Conservation (phyloP, 2,329 filamentous ascomycete species). For the Zalaria sp. region DNA sequence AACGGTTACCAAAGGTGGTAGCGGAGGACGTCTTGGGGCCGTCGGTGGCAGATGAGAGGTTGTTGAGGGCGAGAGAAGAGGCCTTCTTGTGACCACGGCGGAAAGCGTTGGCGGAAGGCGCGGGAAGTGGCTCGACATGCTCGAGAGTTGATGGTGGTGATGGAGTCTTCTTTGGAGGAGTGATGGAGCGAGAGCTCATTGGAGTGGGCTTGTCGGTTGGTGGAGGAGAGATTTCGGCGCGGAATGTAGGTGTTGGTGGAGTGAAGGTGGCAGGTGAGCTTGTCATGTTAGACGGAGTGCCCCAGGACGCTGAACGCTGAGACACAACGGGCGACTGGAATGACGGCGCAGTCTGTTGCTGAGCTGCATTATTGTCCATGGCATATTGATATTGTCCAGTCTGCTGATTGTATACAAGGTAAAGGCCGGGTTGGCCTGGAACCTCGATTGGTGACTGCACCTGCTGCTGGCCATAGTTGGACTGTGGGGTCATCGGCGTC, state of each 20-base stretch:
- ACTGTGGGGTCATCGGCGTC: constrained; percentile 39
- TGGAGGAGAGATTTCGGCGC: constrained; percentile 71
- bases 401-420: constrained; percentile 70
- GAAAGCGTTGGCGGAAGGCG: constrained; percentile 81
- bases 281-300: constrained; percentile 10
- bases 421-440: constrained; percentile 59
- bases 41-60: constrained; percentile 36
- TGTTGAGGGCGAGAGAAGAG: constrained; percentile 52
- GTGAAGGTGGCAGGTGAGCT: constrained; percentile 6
- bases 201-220: constrained; percentile 38
- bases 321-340: constrained; percentile 14
- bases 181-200: constrained; percentile 46
- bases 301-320: constrained; percentile 7
- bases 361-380: constrained; percentile 50
- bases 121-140: constrained; percentile 60
- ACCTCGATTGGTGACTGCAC: constrained; percentile 52
- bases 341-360: constrained; percentile 25
- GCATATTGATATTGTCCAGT: constrained; percentile 76
- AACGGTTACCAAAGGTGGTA: constrained; percentile 30
- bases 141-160: constrained; percentile 46
- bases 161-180: constrained; percentile 46
- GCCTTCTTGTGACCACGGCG: constrained; percentile 76
- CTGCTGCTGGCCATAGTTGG: constrained; percentile 51
- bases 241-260: constrained; percentile 43
- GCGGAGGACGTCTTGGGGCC: constrained; percentile 58